phyloP scores from a whole-genome alignment of 768 basidiomycete genomes.

The Daedaleopsis sinensis region DNA sequence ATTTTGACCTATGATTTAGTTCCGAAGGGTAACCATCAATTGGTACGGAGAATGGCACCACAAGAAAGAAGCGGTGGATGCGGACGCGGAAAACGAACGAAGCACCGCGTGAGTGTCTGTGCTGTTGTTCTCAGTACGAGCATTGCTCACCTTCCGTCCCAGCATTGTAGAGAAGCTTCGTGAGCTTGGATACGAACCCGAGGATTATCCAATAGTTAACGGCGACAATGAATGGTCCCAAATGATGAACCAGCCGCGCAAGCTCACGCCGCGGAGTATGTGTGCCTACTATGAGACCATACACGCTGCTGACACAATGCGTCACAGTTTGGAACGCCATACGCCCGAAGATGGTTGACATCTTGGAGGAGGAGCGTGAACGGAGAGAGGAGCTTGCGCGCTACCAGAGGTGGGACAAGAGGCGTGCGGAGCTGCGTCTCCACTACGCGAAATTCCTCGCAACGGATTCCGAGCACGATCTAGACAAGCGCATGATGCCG shows the following conservation, averaged over 20 bases:
- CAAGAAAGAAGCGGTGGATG: background rate
- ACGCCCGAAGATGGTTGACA: constrained; percentile 2
- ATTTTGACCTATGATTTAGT: background rate
- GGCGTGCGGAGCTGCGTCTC: background rate
- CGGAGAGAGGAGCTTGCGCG: background rate
- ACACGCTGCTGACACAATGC: background rate
- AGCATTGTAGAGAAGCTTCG: background rate
- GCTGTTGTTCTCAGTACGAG: background rate
- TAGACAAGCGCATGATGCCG: constrained; percentile 4
- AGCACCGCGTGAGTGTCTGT: background rate
- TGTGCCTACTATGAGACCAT: background rate
- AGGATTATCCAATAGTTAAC: background rate
- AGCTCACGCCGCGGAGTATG: background rate
- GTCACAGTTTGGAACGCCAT: constrained; percentile 8
- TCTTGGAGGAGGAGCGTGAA: background rate
- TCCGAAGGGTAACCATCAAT: background rate
- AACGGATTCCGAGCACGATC: background rate
- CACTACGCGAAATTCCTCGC: background rate
- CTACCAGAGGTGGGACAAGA: constrained; percentile 1
- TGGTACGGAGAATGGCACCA: background rate
- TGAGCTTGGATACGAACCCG: background rate
- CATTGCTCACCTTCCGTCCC: background rate
- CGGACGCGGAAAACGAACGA: background rate
- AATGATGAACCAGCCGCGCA: background rate
- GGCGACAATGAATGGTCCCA: background rate